A percentile compares a stretch with the other conserved stretches of the same genome.
These are phyloP conservation scores for Silybum marianum DNA, from an alignment of 129 eudicot genomes.

Conservation along the genomic window DNA sequence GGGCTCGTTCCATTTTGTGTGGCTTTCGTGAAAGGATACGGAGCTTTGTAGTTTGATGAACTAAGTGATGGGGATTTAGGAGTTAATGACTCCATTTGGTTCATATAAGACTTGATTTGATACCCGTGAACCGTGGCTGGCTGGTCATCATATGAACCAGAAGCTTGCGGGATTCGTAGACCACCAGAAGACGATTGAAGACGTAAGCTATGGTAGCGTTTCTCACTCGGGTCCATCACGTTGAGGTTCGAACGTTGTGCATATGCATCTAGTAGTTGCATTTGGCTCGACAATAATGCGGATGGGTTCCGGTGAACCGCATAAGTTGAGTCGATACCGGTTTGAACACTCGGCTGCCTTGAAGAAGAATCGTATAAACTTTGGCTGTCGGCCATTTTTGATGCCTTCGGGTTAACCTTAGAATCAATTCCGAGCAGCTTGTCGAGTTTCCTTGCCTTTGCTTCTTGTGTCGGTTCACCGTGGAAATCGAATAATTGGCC, in stretches of 20 bases:
- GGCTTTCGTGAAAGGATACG: conserved; percentile 49
- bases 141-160: conserved; percentile 56
- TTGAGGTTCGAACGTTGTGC: conserved; percentile 41
- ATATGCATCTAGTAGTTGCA: conserved; percentile 62
- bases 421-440: conserved; percentile 60
- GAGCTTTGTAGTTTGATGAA: conserved; percentile 45
- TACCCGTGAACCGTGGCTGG: conserved; percentile 91
- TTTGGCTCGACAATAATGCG: conserved; percentile 51
- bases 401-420: conserved; percentile 50
- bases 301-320: conserved; percentile 46
- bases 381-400: conserved; percentile 46
- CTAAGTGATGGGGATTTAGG: conserved; percentile 54
- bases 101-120: conserved; percentile 58
- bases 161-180: conserved; percentile 36
- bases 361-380: conserved; percentile 45
- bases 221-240: conserved; percentile 63
- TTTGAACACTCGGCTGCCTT: conserved; percentile 45
- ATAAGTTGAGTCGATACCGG: conserved; percentile 42
- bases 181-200: conserved; percentile 66
- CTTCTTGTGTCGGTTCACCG: conserved; percentile 77
- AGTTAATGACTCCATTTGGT: conserved; percentile 48
- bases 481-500: conserved; percentile 91
- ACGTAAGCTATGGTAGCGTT: conserved; percentile 83
- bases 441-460: conserved; percentile 73
- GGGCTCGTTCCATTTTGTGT: conserved; percentile 54